These are phyloP conservation scores for Corylus avellana DNA, from an alignment of 306 rosid species.

Conservation along the genomic window DNA sequence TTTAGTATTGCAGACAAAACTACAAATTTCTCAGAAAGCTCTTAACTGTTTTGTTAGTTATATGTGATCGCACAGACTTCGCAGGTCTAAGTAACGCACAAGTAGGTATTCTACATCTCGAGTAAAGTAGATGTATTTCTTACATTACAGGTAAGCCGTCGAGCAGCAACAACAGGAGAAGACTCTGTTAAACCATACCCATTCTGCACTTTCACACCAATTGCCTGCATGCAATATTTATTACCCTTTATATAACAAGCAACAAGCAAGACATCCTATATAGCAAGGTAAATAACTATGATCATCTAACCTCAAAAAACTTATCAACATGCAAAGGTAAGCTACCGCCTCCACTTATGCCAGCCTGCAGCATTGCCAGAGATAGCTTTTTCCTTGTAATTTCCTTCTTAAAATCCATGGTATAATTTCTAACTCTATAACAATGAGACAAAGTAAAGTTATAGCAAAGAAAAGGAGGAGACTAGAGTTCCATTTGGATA, in stretches of 20 bases:
- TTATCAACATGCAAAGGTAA: constrained; percentile 74
- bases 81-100: neutral
- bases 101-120: neutral
- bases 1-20: neutral
- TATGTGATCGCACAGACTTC: neutral
- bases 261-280: neutral
- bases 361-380: constrained; percentile 69
- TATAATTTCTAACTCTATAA: constrained; percentile 22
- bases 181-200: constrained; percentile 96
- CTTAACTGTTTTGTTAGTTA: neutral
- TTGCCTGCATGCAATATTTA: constrained; percentile 60
- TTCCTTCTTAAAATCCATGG: constrained; percentile 14
- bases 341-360: constrained; percentile 93
- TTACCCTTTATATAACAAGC: constrained; percentile 9
- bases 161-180: constrained; percentile 84
- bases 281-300: constrained; percentile 11
- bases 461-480: neutral
- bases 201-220: constrained; percentile 79
- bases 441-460: constrained; percentile 8
- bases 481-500: neutral
- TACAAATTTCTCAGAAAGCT: neutral
- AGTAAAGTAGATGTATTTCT: constrained; percentile 32
- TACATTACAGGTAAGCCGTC: constrained; percentile 72
- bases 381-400: constrained; percentile 26
- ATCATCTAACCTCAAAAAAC: constrained; percentile 80